These are phyloP conservation scores for Elsinoe arachidis DNA, from an alignment of 2,329 filamentous ascomycete species.

Conservation along the genomic window DNA sequence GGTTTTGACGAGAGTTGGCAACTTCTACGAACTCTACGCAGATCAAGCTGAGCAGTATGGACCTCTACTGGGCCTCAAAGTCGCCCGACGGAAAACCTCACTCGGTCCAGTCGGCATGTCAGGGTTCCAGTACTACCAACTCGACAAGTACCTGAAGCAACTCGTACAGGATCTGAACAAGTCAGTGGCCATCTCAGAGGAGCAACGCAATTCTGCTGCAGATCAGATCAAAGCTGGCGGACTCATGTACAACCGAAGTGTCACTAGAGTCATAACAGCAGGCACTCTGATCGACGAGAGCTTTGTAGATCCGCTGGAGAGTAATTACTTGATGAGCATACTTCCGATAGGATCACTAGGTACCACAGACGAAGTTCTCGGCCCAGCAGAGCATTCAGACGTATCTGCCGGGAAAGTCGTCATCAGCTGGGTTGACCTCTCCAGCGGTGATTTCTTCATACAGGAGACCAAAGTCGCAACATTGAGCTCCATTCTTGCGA, in stretches of 20 bases:
- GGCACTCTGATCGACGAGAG: constrained; percentile 95
- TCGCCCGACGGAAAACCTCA: constrained; percentile 70
- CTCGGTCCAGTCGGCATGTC: constrained; percentile 80
- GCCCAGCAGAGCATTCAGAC: too few relatives aligned
- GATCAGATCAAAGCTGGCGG: constrained; percentile 67
- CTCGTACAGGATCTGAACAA: constrained; percentile 84
- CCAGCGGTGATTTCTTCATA: constrained; percentile 88
- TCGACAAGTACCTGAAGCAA: constrained; percentile 86
- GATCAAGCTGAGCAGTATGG: constrained; percentile 87
- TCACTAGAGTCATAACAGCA: constrained; percentile 82
- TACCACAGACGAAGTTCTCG: not conserved
- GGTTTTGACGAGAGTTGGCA: constrained; percentile 80
- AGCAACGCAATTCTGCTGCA: constrained; percentile 67
- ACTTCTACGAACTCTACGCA: constrained; percentile 97
- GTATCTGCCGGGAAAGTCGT: constrained; percentile 44
- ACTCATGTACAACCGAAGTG: constrained; percentile 72
- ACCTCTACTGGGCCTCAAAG: constrained; percentile 77
- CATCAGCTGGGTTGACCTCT: constrained; percentile 88
- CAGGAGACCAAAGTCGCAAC: constrained; percentile 63
- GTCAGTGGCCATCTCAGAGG: constrained; percentile 89
- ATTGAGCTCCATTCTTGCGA: constrained; percentile 70
- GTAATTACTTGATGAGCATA: constrained; percentile 84
- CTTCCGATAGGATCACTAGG: constrained; percentile 41
- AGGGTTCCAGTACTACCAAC: constrained; percentile 87
- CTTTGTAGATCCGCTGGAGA: constrained; percentile 89